Conservation (phyloP, 805 yeast genomes). For the Debaryomyces hansenii region DNA sequence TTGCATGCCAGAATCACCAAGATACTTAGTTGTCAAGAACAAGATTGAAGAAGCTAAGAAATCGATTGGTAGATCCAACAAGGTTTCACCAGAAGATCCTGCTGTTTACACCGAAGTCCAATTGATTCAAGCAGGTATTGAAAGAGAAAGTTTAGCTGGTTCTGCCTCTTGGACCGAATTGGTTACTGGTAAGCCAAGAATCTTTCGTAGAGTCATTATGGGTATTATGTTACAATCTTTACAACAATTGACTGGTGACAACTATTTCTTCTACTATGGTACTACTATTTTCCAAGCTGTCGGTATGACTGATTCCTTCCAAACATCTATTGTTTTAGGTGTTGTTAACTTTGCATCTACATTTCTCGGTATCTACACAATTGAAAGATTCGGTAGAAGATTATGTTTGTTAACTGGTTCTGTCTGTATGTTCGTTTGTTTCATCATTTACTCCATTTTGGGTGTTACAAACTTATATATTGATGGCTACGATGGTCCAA, state of each 20-base stretch:
- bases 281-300: constrained; percentile 55
- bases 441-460: constrained; percentile 59
- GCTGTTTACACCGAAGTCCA: constrained; percentile 55
- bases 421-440: constrained; percentile 53
- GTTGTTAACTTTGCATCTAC: constrained; percentile 56
- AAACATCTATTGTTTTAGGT: constrained; percentile 56
- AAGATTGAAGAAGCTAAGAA: constrained; percentile 53
- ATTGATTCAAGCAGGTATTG: constrained; percentile 58
- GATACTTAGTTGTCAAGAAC: constrained; percentile 55
- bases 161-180: constrained; percentile 65
- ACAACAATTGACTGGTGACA: constrained; percentile 63
- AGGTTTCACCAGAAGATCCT: constrained; percentile 51
- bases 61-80: constrained; percentile 60
- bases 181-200: constrained; percentile 62
- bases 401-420: constrained; percentile 44
- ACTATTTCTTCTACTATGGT: constrained; percentile 63
- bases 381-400: constrained; percentile 55
- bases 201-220: constrained; percentile 52
- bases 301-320: constrained; percentile 53
- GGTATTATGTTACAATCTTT: constrained; percentile 61
- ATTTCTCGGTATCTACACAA: constrained; percentile 47
- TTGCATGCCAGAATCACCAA: constrained; percentile 70
- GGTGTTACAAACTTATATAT: constrained; percentile 52
- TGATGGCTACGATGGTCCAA: constrained; percentile 38
- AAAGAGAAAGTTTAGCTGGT: constrained; percentile 62